These are phyloP conservation scores for Debaryomyces castellii DNA, from an alignment of 805 yeast genomes.

Conservation along the genomic window DNA sequence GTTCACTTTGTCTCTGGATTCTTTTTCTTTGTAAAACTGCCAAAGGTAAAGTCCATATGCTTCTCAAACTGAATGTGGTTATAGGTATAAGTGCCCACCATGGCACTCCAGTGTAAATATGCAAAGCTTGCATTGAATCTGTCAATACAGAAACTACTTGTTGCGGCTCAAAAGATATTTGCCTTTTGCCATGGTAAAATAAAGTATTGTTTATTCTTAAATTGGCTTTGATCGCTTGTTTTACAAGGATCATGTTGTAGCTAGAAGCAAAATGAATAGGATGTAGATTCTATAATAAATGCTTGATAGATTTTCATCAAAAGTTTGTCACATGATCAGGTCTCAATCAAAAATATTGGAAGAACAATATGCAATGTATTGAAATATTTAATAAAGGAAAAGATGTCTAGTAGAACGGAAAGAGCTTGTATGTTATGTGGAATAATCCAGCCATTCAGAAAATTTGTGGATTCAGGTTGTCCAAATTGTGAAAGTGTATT, in stretches of 20 bases:
- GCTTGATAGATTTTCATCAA: not conserved
- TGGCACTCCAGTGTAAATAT: slow-evolving; percentile 61
- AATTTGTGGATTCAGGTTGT: slow-evolving; percentile 83
- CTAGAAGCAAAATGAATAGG: too few relatives aligned
- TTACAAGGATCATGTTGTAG: not conserved
- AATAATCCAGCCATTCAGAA: slow-evolving; percentile 72
- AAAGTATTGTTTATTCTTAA: not conserved
- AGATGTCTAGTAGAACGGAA: slow-evolving; percentile 61
- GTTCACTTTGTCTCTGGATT: slow-evolving; percentile 64
- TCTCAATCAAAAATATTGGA: not conserved
- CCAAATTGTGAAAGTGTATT: slow-evolving; percentile 94
- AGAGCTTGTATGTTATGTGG: slow-evolving; percentile 99
- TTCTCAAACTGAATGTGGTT: slow-evolving; percentile 64
- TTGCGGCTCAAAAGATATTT: slow-evolving; percentile 32
- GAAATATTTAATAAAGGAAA: too few relatives aligned
- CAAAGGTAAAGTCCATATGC: slow-evolving; percentile 71
- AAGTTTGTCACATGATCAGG: not conserved
- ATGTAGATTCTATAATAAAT: too few relatives aligned
- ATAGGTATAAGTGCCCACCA: slow-evolving; percentile 84
- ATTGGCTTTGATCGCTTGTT: not conserved
- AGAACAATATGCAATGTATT: too few relatives aligned
- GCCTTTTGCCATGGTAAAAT: slow-evolving; percentile 10
- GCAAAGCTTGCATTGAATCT: slow-evolving; percentile 46
- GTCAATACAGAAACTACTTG: slow-evolving; percentile 31
- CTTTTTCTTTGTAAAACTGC: slow-evolving; percentile 72